Base-by-base conservation (phyloP, 257 asterid species). In the Solanum sparsipilum region DNA sequence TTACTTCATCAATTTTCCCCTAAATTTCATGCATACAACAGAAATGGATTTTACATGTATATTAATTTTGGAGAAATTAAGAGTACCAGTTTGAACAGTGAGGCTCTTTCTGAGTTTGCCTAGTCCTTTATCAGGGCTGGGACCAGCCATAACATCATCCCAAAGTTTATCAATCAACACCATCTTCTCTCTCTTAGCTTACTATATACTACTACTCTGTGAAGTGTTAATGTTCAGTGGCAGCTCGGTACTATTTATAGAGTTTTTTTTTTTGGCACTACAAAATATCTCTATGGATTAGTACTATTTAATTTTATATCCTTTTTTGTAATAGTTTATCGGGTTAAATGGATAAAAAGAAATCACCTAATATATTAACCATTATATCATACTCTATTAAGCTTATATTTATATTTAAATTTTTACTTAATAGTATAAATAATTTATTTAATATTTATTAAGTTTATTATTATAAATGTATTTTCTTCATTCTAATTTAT, bases 81-180 rank as follows among this genome's bases (percentile, higher is more conserved):
- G 52, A 25, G 36, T 89, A 92, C 89, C 90, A 60, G 92, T 88
- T 90, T 94, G 94, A 91, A 92, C 79, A 74, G 91, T 21, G 87
- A 92, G 91, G 85, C 71, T 89, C 87, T 92, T 93, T 89, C 96
- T 88, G 87, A 97, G 98, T 86, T 94, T 97, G 88, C 93, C 93
- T 4, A 95, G 98, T 91, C 98, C 98, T 29, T 93, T 92, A 52
- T 93, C 96, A 79, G 98, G 98, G 86, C 90, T 94, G 84, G 98
- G 98, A 85, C 99, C 99, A 84, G 96, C 98, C 7, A 91, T 94
- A 13, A 95, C 98, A 41, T 97, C 99, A 83, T 97, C 99, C 99
- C 98, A 97, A 7, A 97, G 92, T 21, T 94, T 93, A 87, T 96
- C 99, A 12, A 97, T 94, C 89, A 97, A 93, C 90, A 93, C 98